Evolutionary conservation across 164 flowering plant species (phyloP).

Genomic region (Dillenia turbinata): DNA sequence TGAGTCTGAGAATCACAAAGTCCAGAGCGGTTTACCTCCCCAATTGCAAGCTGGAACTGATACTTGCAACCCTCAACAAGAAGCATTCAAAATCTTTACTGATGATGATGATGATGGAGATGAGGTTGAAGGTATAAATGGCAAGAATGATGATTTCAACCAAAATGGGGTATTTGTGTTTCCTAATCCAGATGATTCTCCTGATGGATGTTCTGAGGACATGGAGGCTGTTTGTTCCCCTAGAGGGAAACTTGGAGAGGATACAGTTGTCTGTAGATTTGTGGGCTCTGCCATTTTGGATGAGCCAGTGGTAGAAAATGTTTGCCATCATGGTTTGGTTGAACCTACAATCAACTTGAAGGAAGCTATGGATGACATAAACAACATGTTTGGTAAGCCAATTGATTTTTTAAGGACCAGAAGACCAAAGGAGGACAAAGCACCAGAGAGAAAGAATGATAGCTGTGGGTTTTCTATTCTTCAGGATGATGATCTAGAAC

Average conservation of each 20-base stretch:
- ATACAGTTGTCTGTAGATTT: constrained; percentile 72
- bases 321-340: constrained; percentile 92
- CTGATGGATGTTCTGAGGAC: constrained; percentile 37
- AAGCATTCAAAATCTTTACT: constrained; percentile 51
- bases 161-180: constrained; percentile 33
- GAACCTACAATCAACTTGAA: constrained; percentile 93
- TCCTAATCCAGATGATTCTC: constrained; percentile 34
- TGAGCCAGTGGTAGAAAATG: constrained; percentile 81
- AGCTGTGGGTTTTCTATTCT: constrained; percentile 59
- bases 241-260: constrained; percentile 44
- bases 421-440: constrained; percentile 41
- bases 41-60: constrained; percentile 9
- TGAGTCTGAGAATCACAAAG: constrained; percentile 14
- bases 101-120: constrained; percentile 52
- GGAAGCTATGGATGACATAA: constrained; percentile 89
- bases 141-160: constrained; percentile 11
- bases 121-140: constrained; percentile 18
- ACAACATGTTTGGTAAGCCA: constrained; percentile 92
- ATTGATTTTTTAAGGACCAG: constrained; percentile 67
- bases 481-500: constrained; percentile 51
- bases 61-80: constrained; percentile 21
- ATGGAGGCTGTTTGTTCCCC: constrained; percentile 23
- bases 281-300: constrained; percentile 80
- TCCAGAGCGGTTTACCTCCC: constrained; percentile 5
- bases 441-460: constrained; percentile 23